Evolutionary conservation across 1,284 basidiomycete genomes (phyloP), one percentile per base, ranked within the genome.

Genomic region (Sporisorium reilianum): DNA sequence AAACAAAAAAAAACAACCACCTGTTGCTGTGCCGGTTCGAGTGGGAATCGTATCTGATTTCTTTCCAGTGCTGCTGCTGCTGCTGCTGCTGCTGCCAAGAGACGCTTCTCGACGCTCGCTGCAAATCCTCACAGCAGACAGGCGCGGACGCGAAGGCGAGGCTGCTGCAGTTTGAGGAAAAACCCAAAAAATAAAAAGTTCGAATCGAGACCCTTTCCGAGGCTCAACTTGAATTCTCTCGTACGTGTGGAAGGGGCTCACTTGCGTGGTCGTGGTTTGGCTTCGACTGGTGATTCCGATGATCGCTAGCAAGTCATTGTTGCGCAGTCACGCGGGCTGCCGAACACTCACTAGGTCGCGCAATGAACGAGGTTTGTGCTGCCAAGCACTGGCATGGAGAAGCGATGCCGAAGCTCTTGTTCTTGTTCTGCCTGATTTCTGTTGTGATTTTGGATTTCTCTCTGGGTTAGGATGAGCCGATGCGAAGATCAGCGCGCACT

Each of bases 81-180:
- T n/a, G n/a, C n/a, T n/a, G n/a, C 45, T 46, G 45, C 46, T 30
- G 28, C 18, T 48, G 46, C 46, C 46, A 30, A 48, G 26, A 46
- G 46, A 30, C 28, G 46, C n/a, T 28, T 22, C n/a, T 46, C 12
- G 26, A 45, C 42, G 41, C 41, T 44, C 12, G 41, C 41, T 44
- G 41, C 41, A 44, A 44, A 44, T 44, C 41, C 41, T 23, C 12
- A 44, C 41, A 44, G 41, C 10, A 44, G n/a, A n/a, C n/a, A 34
- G 14, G 14, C 7, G 32, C 45, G 46, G 46, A 48, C 46, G 46
- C 46, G 46, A 48, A n/a, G 10, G 16, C n/a, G 36, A 18, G 14
- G 9, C 32, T n/a, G 42, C 38, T 26, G 40, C 56, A 34, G 56
- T 49, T 51, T 14, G 7, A 50, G 18, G 38, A 30, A 30, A 28